Conservation (phyloP, 1,284 basidiomycete genomes). For the Psilocybe mexicana region DNA sequence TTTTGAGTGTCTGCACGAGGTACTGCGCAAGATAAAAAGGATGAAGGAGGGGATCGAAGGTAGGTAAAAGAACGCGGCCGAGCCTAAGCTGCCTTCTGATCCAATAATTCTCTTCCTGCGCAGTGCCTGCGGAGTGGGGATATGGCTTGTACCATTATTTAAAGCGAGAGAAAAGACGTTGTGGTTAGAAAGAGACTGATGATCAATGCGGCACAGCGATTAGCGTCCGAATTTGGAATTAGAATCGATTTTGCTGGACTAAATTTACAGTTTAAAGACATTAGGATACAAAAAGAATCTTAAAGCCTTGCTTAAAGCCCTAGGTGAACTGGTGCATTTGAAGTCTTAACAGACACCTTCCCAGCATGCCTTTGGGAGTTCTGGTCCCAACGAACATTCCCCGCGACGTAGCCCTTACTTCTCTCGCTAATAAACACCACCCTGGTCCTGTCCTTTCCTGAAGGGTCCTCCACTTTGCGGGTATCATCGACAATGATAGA, state of each 20-base stretch:
- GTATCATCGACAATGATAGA: slow-evolving; percentile 1
- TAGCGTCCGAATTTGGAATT: no score
- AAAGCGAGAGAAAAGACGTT: no score
- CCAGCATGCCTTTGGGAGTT: not conserved
- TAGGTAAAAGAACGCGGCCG: not conserved
- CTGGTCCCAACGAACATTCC: slow-evolving; percentile 2
- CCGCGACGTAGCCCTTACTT: not conserved
- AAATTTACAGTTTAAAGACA: no score
- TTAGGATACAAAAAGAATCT: no score
- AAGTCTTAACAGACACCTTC: no score
- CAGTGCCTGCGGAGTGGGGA: not conserved
- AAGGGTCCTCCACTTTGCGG: not conserved
- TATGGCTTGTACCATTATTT: no score
- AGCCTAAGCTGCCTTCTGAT: not conserved
- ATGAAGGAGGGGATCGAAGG: not conserved
- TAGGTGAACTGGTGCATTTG: no score
- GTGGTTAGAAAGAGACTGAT: no score
- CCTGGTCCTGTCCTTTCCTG: slow-evolving; percentile 6
- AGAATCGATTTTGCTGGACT: no score
- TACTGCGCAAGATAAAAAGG: not conserved
- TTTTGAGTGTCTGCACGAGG: not conserved
- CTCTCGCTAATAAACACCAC: not conserved
- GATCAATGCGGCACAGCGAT: no score
- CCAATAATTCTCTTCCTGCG: not conserved
- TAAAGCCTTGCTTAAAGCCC: no score